Percentiles rank a stretch among this genome's conserved stretches.
Conservation (phyloP, 768 basidiomycete genomes). For the Boletus barrowsii region DNA sequence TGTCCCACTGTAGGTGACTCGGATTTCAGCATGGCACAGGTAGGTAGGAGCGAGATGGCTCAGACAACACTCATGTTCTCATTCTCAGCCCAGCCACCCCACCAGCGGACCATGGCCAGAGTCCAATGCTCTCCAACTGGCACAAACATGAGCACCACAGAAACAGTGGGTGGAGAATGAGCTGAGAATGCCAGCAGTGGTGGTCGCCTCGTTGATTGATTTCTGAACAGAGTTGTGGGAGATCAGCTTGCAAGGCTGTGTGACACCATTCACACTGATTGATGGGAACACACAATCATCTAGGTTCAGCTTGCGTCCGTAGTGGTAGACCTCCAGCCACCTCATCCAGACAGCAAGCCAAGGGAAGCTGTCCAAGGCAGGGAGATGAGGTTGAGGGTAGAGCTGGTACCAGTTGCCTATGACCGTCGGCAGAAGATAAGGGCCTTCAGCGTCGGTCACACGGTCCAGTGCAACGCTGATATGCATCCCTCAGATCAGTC, state of each 20-base stretch:
- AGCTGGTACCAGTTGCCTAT: conserved; percentile 32
- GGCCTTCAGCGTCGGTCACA: too few species aligned
- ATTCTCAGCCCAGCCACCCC: background rate
- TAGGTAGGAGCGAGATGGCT: too few species aligned
- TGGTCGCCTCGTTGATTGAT: conserved; percentile 25
- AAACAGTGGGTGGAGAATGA: conserved; percentile 4
- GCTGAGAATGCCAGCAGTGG: background rate
- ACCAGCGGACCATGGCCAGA: background rate
- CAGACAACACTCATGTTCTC: background rate
- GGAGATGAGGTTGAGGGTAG: conserved; percentile 31
- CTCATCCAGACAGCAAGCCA: conserved; percentile 24
- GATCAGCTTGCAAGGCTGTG: conserved; percentile 24
- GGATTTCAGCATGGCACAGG: background rate
- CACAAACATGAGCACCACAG: background rate
- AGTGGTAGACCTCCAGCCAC: conserved; percentile 4
- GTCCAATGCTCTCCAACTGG: background rate
- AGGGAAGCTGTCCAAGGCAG: conserved; percentile 28
- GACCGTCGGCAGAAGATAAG: too few species aligned
- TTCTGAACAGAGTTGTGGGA: conserved; percentile 30
- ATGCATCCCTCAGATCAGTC: conserved; percentile 16
- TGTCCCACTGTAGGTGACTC: background rate
- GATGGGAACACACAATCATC: conserved; percentile 35
- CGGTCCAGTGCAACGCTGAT: background rate
- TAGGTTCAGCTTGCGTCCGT: conserved; percentile 6
- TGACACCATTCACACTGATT: conserved; percentile 4